Percentiles rank a stretch among this genome's conserved stretches.
These are phyloP conservation scores for Entomortierella lignicola DNA, from an alignment of 192 early-diverging fungal genomes.

Conservation along the genomic window DNA sequence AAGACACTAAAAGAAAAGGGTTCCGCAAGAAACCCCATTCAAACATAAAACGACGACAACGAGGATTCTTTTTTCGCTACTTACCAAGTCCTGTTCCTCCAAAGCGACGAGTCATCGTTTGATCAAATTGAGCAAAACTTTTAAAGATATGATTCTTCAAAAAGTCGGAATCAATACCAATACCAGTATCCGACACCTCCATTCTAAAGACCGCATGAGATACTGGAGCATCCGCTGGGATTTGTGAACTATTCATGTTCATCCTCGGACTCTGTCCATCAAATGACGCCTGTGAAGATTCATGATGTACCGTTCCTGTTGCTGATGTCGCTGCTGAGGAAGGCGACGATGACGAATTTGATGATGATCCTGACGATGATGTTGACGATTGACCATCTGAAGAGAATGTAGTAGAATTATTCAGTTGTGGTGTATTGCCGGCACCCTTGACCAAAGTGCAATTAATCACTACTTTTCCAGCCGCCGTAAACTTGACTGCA, in stretches of 20 bases:
- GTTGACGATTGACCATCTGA: too few species aligned
- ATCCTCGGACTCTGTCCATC: slow-evolving; percentile 12
- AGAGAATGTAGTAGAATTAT: too few species aligned
- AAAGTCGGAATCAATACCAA: slow-evolving; percentile 77
- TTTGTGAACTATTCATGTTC: slow-evolving; percentile 6
- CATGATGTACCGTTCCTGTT: too few species aligned
- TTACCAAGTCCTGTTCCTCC: slow-evolving; percentile 77
- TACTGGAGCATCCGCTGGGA: slow-evolving; percentile 22
- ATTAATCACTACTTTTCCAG: slow-evolving; percentile 31
- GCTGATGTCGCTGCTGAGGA: too few species aligned
- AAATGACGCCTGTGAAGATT: neutral
- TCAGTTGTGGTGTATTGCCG: neutral
- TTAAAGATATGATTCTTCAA: slow-evolving; percentile 72
- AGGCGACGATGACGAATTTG: too few species aligned
- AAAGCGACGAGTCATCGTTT: slow-evolving; percentile 75
- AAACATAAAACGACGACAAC: too few species aligned
- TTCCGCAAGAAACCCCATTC: too few species aligned
- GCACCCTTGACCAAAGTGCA: slow-evolving; percentile 10
- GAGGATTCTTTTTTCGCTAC: neutral
- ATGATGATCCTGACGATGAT: too few species aligned
- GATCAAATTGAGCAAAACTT: slow-evolving; percentile 78
- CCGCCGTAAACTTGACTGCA: slow-evolving; percentile 66
- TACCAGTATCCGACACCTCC: slow-evolving; percentile 78
- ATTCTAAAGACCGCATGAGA: slow-evolving; percentile 60
- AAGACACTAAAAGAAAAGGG: too few species aligned